Evolutionary conservation across 2,329 filamentous ascomycete genomes (phyloP), one percentile per base, ranked within the genome.

Genomic region (Podosphaera xanthii): DNA sequence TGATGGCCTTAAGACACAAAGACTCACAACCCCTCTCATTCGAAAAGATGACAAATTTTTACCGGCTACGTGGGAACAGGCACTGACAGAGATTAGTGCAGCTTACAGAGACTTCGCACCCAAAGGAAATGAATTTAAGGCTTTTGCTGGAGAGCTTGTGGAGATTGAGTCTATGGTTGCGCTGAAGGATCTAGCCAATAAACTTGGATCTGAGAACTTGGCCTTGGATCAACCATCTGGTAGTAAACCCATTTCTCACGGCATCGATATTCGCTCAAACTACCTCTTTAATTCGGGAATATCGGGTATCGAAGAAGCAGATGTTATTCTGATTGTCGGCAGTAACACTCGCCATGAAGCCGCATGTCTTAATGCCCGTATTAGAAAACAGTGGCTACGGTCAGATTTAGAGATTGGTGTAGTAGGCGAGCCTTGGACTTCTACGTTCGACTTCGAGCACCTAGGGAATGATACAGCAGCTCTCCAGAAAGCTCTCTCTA

Each of bases 221-320:
- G 87, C 89, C 62, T 80, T 97, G 52, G 92, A 98, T 70, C 90
- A 90, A 69, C 87, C 89, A 46, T 81, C 82, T 60, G 92, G 92
- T 63, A 84, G 79, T 72, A 76, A 83, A 64, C 92, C 92, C 12
- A 75, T 96, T 62, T 86, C 91, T 42, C 92, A 98, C 73, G 92
- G 92, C 71, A 75, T 96, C 62, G 92, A 98, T 68, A 80, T 97
- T 61, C 87, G 91, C 64, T 87, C 89, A 61, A 98, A 92, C 76
- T 98, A 94, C 73, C 77, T 88, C 52, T 96, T 98, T 79, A 98
- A 98, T 79, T 95, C 90, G 44, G 87, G 79, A 71, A 94, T 98
- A 69, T 85, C 81, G 71, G 92, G 89, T 68, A 86, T 97, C 44
- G 92, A 98, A 73, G 87, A 95, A 69, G 88, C 91, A 22, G 92